Evolutionary conservation across 495 filamentous ascomycete species (phyloP), one percentile per base, ranked within the genome.

Genomic region (Lasiosphaeria miniovina): DNA sequence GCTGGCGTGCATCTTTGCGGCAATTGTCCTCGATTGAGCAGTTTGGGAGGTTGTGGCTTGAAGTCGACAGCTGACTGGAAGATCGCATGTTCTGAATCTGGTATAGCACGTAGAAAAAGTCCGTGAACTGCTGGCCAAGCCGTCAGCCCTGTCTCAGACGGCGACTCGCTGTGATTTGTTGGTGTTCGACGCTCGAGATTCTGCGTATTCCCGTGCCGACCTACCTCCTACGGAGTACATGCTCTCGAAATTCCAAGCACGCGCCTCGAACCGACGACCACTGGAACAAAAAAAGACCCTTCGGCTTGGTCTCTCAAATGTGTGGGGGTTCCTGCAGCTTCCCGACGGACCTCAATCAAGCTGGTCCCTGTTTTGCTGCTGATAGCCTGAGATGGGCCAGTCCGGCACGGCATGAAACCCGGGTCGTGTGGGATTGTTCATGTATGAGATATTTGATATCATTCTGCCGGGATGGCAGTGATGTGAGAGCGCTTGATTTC

Each of bases 281-380:
- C 52, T 34, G 10, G 50, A 49, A 50, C 51, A 45, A 5, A 48
- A 54, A 40, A 35, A 11, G 51, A 17, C 49, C 58, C 10, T n/a
- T 24, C 40, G 24, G 32, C 36, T 32, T 15, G 11, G 35, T 41
- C 52, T 24, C 14, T 40, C 38, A 51, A 15, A 33, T 12, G 46
- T 52, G 58, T 61, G 58, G 58, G 58, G 58, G 58, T 61, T 61
- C 52, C 58, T 61, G 52, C 58, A 41, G 45, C 33, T 41, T n/a
- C 3, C 12, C 38, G 12, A 12, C 38, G 12, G 38, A 41, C 8
- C 38, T 41, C 7, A 12, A 41, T 8, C 12, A 7, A 41, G 12
- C 38, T 12, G 38, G 38, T 12, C 12, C 38, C 12, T 41, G 38
- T 41, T 8, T 12, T 41, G 8, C 7, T 41, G 3, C 38, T 41